Evolutionary conservation across 2,329 filamentous ascomycete genomes (phyloP), one percentile per base, ranked within the genome.

Genomic region (Cladosporium sp.): DNA sequence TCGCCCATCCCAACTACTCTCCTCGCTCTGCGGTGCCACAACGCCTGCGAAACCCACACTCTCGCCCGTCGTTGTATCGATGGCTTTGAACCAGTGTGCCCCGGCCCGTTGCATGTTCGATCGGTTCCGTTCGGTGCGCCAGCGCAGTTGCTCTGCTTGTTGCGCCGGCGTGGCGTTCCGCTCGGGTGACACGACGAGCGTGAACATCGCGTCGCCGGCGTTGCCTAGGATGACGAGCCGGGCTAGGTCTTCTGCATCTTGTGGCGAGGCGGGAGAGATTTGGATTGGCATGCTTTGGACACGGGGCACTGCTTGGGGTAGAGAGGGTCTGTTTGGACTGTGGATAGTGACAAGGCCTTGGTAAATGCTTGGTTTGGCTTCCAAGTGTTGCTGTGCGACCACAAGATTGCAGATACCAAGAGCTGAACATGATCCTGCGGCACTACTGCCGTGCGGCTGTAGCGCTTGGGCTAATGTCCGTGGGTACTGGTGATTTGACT

Each of bases 41-140:
- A 65, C 46, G 3, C 56, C 64, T 3, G 46, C 59, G 23, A 53
- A 61, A 3, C 64, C 64, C 3, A 61, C 31, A 18, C 21, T 40
- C 10, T n/a, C 14, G 12, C 33, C 46, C 1, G 46, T 61, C 56
- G n/a, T 3, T 2, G 46, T 21, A 23, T 62, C 64, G 16, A 65
- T 28, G 7, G 64, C 64, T 61, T 62, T 61, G 46, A 61, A 62
- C 57, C 57, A 65, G 14, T 37, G 23, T 12, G 33, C 26, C 8
- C 58, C 64, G 3, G 14, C 12, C 3, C 29, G n/a, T 11, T 16
- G 28, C 35, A 61, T 55, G 23, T 57, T 58, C 12, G n/a, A 16
- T 14, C 31, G n/a, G 23, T 37, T 60, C 5, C 64, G 64, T 23
- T 46, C 49, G 5, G 37, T 52, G 31, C 64, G 56, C 64, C 64